Conservation (phyloP, 345 rosid genomes). For the Euphorbia peplus region DNA sequence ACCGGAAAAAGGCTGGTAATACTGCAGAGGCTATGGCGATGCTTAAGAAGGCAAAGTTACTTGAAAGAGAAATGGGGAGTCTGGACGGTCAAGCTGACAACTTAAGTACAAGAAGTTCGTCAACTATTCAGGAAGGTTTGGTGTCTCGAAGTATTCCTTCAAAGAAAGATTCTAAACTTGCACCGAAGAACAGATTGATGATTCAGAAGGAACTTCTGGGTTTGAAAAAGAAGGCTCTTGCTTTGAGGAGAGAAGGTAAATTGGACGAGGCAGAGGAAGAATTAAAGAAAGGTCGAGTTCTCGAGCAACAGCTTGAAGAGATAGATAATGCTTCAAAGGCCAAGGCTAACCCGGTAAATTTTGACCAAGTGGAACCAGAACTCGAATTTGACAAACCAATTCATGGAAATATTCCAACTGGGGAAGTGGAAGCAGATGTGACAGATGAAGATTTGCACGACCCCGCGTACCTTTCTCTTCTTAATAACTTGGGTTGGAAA, state of each 20-base stretch:
- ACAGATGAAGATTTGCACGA: constrained; percentile 70
- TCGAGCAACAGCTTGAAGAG: constrained; percentile 69
- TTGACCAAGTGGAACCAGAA: constrained; percentile 20
- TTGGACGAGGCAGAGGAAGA: constrained; percentile 67
- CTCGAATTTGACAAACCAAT: constrained; percentile 24
- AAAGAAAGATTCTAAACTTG: constrained; percentile 30
- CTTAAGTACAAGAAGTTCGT: neutral
- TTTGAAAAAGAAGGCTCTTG: constrained; percentile 68
- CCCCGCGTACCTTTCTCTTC: constrained; percentile 53
- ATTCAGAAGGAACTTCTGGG: constrained; percentile 73
- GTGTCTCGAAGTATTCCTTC: constrained; percentile 22
- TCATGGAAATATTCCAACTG: constrained; percentile 28
- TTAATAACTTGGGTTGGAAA: constrained; percentile 65
- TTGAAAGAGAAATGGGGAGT: constrained; percentile 55
- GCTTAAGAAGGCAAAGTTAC: constrained; percentile 72
- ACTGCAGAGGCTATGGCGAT: constrained; percentile 59
- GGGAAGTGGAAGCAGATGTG: constrained; percentile 49
- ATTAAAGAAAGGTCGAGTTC: constrained; percentile 57
- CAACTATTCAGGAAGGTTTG: constrained; percentile 6
- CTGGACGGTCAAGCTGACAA: constrained; percentile 19
- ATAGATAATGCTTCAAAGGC: constrained; percentile 42
- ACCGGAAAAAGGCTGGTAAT: constrained; percentile 57
- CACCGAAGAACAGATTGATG: constrained; percentile 47
- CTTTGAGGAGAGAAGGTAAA: constrained; percentile 75
- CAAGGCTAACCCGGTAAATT: constrained; percentile 22